Evolutionary conservation across 495 filamentous ascomycete species (phyloP).

Genomic region (Pyrenopolyporus hunteri): DNA sequence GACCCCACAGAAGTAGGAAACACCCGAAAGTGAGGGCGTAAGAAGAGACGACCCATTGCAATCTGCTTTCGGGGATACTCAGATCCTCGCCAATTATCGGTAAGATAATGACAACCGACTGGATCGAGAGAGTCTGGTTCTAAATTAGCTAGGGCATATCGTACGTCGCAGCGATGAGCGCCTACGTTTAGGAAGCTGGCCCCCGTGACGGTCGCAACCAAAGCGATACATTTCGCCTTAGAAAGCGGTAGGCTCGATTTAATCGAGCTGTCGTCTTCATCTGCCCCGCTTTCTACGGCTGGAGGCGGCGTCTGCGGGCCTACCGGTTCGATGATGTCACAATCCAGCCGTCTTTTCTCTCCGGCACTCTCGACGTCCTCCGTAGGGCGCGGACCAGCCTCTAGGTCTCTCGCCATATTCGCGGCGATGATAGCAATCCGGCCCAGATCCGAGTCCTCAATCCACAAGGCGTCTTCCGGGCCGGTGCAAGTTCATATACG

Average conservation of each 20-base stretch:
- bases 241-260: conserved; percentile 46
- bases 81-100: conserved; percentile 62
- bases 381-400: conserved; percentile 7
- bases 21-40: conserved; percentile 70
- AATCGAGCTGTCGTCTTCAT: conserved; percentile 18
- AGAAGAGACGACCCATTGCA: conserved; percentile 69
- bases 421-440: conserved; percentile 1
- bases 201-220: conserved; percentile 57
- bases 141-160: conserved; percentile 2
- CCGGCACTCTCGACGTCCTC: not conserved
- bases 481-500: conserved; percentile 18
- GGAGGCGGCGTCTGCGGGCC: not conserved
- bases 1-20: conserved; percentile 75
- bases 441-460: not conserved
- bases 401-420: conserved; percentile 25
- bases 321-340: conserved; percentile 20
- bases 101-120: conserved; percentile 66
- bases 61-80: conserved; percentile 58
- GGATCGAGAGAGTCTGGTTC: conserved; percentile 60
- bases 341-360: conserved; percentile 16
- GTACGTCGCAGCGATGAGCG: not conserved
- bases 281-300: conserved; percentile 13
- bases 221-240: conserved; percentile 53
- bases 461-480: not conserved
- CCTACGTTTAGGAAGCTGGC: conserved; percentile 63